Percentiles rank a stretch among this genome's conserved stretches.
Evolutionary conservation across 257 asterid genomes (phyloP).

Genomic region (Apocynum venetum): DNA sequence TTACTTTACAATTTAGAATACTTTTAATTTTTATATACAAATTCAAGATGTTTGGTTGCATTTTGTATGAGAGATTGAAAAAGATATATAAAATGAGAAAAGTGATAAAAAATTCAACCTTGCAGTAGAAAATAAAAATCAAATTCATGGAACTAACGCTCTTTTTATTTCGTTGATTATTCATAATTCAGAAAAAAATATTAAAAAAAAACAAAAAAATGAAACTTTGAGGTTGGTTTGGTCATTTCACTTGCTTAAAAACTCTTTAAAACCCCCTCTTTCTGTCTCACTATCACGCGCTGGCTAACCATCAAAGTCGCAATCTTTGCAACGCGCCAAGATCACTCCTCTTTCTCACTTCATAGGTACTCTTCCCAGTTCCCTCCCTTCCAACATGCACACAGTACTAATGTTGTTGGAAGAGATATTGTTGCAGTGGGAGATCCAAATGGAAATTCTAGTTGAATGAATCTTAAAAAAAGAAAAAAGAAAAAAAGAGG

Average conservation of each 20-base stretch:
- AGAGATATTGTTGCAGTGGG: not conserved
- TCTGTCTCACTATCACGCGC: not conserved
- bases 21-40: not conserved
- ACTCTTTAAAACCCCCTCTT: not conserved
- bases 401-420: not conserved
- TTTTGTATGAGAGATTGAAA: not conserved
- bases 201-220: not conserved
- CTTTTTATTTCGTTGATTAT: too few species aligned
- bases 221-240: not conserved
- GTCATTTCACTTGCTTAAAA: slow-evolving; percentile 9
- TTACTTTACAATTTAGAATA: too few species aligned
- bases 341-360: not conserved
- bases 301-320: not conserved
- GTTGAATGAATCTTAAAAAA: not conserved
- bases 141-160: too few species aligned
- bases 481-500: not conserved
- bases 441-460: not conserved
- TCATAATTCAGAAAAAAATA: not conserved
- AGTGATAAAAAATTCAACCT: too few species aligned
- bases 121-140: too few species aligned
- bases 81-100: too few species aligned
- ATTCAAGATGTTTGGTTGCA: not conserved
- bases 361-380: not conserved
- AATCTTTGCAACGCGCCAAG: not conserved
- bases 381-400: not conserved